Conservation (phyloP, 83 land plant species). For the Picea abies region DNA sequence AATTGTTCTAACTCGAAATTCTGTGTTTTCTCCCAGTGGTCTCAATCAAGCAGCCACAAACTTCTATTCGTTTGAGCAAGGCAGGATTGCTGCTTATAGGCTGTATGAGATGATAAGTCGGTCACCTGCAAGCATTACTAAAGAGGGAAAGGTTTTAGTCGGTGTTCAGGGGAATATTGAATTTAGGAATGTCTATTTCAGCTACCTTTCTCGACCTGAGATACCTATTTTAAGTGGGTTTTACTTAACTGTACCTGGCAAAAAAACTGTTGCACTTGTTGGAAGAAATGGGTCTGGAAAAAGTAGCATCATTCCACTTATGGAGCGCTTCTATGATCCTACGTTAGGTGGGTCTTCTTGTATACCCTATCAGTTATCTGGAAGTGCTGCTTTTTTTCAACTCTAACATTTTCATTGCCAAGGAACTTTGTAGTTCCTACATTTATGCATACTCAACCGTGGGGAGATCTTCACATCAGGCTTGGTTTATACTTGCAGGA, state of each 20-base stretch:
- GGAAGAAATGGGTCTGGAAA: slow-evolving; percentile 99
- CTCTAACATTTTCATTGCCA: background rate
- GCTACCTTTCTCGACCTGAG: slow-evolving; percentile 97
- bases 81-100: slow-evolving; percentile 95
- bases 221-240: slow-evolving; percentile 98
- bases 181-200: slow-evolving; percentile 96
- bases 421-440: background rate
- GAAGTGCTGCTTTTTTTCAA: background rate
- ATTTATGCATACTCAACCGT: background rate
- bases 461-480: background rate
- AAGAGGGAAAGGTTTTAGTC: slow-evolving; percentile 61
- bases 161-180: slow-evolving; percentile 92
- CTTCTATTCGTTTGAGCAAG: slow-evolving; percentile 99
- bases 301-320: slow-evolving; percentile 94
- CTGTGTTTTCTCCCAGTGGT: slow-evolving; percentile 57
- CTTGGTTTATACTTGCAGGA: slow-evolving; percentile 48
- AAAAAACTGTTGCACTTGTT: slow-evolving; percentile 94
- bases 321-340: slow-evolving; percentile 98
- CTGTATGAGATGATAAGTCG: slow-evolving; percentile 96
- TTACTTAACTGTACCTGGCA: slow-evolving; percentile 92
- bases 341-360: slow-evolving; percentile 76
- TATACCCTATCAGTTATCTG: background rate
- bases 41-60: slow-evolving; percentile 99
- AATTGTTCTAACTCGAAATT: background rate
- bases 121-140: slow-evolving; percentile 56